These are phyloP conservation scores for Cystofilobasidium capitatum DNA, from an alignment of 768 basidiomycete genomes.

Conservation along the genomic window DNA sequence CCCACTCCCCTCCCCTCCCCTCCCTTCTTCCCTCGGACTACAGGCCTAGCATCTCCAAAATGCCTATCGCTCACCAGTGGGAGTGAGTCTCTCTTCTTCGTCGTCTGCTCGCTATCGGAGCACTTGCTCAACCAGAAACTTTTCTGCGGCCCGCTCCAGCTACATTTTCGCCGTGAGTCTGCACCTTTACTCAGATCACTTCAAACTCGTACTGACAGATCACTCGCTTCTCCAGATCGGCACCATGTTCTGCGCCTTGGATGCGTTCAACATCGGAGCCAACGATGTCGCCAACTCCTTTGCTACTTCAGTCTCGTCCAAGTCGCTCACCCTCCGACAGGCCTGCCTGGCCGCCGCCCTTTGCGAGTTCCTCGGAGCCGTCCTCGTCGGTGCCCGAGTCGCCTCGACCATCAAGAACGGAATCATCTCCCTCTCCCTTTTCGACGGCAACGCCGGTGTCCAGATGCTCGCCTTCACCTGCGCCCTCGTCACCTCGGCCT, in stretches of 20 bases:
- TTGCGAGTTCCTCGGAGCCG: conserved; percentile 41
- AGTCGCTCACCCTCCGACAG: conserved; percentile 41
- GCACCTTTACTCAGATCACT: neutral
- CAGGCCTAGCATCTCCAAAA: conserved; percentile 18
- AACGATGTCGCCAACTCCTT: conserved; percentile 38
- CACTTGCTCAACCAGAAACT: neutral
- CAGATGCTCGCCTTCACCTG: conserved; percentile 28
- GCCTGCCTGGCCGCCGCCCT: conserved; percentile 40
- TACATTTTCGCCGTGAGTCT: conserved; percentile 5
- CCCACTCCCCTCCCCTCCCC: neutral
- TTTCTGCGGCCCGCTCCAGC: neutral
- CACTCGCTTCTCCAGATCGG: conserved; percentile 28
- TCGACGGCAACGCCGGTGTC: conserved; percentile 41
- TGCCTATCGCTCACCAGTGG: conserved; percentile 35
- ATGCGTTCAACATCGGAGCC: conserved; percentile 37
- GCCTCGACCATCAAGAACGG: conserved; percentile 44
- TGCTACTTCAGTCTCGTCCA: conserved; percentile 41
- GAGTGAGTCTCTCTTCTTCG: conserved; percentile 29
- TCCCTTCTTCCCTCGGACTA: neutral
- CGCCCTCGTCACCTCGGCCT: conserved; percentile 5
- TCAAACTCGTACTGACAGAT: neutral
- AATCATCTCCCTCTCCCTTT: conserved; percentile 40
- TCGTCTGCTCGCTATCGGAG: neutral
- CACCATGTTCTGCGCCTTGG: conserved; percentile 38
- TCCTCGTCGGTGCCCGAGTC: conserved; percentile 40